Conservation (phyloP, 306 rosid species). For the Hippophae gyantsensis region DNA sequence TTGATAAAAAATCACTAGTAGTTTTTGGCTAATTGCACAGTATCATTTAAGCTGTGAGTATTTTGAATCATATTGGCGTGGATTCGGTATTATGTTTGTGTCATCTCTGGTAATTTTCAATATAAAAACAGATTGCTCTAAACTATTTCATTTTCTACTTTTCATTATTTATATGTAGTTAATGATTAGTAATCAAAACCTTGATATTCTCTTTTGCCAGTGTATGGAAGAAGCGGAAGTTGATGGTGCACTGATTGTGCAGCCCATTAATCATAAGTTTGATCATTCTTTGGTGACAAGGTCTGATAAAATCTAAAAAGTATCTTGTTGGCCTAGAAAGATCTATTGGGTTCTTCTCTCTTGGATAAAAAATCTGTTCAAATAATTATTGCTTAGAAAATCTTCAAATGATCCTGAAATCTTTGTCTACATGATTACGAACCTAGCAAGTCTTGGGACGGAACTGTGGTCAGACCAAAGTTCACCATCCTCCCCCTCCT, state of each 20-base stretch:
- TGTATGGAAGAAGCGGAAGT: conserved; percentile 85
- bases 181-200: no score
- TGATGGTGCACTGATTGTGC: conserved; percentile 81
- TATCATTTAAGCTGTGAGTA: no score
- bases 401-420: conserved; percentile 8
- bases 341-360: neutral
- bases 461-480: neutral
- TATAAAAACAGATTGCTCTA: no score
- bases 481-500: neutral
- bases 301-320: conserved; percentile 21
- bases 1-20: no score
- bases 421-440: conserved; percentile 1
- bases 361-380: neutral
- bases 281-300: conserved; percentile 86
- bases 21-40: no score
- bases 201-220: conserved; percentile 20
- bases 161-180: no score
- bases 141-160: no score
- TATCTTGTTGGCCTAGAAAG: neutral
- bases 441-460: no score
- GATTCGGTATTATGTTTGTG: no score
- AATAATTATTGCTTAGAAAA: neutral
- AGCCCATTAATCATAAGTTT: conserved; percentile 83
- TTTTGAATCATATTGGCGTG: no score
- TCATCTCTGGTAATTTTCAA: no score